phyloP scores from a whole-genome alignment of 164 flowering plant species.

The Akebia trifoliata region DNA sequence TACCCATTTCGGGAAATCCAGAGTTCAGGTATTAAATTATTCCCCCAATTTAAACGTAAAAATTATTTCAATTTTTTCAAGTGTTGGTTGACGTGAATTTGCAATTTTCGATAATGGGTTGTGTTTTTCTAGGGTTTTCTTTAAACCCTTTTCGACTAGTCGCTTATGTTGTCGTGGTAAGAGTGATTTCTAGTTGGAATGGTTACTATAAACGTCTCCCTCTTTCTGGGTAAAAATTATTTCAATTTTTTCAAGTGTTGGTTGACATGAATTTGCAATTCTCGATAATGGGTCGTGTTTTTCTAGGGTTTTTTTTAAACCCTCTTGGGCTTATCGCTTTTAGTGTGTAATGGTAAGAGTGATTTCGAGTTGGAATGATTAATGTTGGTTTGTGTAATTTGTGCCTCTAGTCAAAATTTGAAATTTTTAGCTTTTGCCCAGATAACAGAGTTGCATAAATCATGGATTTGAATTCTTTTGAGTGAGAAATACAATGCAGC shows the following conservation, averaged over 20 bases:
- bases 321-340: not conserved
- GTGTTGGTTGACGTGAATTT: not conserved
- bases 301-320: not conserved
- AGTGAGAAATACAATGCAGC: not conserved
- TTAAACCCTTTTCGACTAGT: not conserved
- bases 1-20: slow-evolving; percentile 63
- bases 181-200: not conserved
- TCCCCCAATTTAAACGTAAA: not conserved
- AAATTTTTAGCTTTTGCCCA: not conserved
- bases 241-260: not conserved
- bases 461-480: not conserved
- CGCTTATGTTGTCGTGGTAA: not conserved
- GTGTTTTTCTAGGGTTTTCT: not conserved
- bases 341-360: not conserved
- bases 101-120: slow-evolving; percentile 1
- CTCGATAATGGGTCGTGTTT: not conserved
- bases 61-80: too few species aligned
- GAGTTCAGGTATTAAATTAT: slow-evolving; percentile 55
- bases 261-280: not conserved
- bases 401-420: not conserved
- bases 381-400: not conserved
- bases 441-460: not conserved
- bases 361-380: not conserved
- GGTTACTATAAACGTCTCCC: not conserved
- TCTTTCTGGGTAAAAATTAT: not conserved